Evolutionary conservation across 208 protist species (phyloP).

Genomic region (Phytomonas francai): DNA sequence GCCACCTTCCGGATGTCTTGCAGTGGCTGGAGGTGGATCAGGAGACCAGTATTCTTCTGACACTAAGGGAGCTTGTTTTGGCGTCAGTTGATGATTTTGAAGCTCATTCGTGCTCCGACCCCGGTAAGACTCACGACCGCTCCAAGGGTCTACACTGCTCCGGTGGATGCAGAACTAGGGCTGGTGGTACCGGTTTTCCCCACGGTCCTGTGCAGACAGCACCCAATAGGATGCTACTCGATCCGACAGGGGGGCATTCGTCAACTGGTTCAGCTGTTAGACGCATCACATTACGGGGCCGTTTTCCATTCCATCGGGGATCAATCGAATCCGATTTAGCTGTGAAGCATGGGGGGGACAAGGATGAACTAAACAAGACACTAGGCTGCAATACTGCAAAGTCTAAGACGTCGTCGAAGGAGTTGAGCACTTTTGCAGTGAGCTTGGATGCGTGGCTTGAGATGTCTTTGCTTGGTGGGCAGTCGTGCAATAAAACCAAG

Average conservation of each 20-base stretch:
- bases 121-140: neutral
- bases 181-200: conserved; percentile 6
- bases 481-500: neutral
- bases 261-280: neutral
- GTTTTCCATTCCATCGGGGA: neutral
- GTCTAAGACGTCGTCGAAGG: neutral
- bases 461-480: neutral
- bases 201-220: neutral
- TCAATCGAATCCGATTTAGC: neutral
- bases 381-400: neutral
- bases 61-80: conserved; percentile 7
- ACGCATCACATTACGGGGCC: neutral
- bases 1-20: conserved; percentile 28
- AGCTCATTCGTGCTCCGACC: neutral
- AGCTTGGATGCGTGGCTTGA: neutral
- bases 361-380: neutral
- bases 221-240: neutral
- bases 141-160: neutral
- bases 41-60: conserved; percentile 4
- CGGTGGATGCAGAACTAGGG: conserved; percentile 7
- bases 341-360: neutral
- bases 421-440: neutral
- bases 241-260: neutral
- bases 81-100: neutral
- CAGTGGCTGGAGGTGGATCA: conserved; percentile 37